phyloP scores from a whole-genome alignment of 2,329 filamentous ascomycete species.

The Ascochyta lentis region DNA sequence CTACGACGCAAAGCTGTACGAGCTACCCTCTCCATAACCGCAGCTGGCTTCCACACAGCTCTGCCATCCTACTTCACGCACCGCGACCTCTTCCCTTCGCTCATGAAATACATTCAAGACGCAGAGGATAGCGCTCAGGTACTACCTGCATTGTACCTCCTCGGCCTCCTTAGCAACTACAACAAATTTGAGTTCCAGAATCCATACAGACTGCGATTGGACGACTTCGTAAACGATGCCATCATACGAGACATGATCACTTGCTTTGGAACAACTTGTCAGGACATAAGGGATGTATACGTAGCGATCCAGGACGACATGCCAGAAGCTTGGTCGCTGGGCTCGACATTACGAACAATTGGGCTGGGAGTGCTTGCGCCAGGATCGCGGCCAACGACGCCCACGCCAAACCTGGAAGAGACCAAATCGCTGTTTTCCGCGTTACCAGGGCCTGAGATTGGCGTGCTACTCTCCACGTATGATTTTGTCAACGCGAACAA shows the following conservation, averaged over 20 bases:
- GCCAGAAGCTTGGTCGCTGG: conserved; percentile 86
- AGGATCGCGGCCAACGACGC: conserved; percentile 65
- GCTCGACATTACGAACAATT: conserved; percentile 81
- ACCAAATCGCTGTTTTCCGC: conserved; percentile 81
- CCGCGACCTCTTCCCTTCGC: conserved; percentile 87
- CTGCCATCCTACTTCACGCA: conserved; percentile 95
- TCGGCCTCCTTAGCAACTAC: conserved; percentile 92
- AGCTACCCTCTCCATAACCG: conserved; percentile 81
- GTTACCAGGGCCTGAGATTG: conserved; percentile 80
- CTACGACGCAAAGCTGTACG: conserved; percentile 80
- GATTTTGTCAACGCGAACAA: conserved; percentile 96
- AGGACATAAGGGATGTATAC: conserved; percentile 74
- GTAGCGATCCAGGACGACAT: conserved; percentile 87
- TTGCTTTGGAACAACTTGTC: conserved; percentile 76
- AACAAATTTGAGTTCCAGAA: conserved; percentile 99
- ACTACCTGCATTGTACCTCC: conserved; percentile 77
- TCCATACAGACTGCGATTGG: conserved; percentile 87
- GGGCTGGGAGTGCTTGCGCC: conserved; percentile 79
- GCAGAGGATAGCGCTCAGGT: conserved; percentile 67
- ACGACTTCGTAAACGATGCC: conserved; percentile 92
- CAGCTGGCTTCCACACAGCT: conserved; percentile 95
- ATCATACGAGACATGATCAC: conserved; percentile 83
- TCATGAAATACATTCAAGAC: conserved; percentile 94
- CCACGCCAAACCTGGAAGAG: conserved; percentile 75
- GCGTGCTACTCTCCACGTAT: conserved; percentile 83